These are phyloP conservation scores for Penicillium fuscoglaucum DNA, from an alignment of 2,329 filamentous ascomycete genomes.

Conservation along the genomic window DNA sequence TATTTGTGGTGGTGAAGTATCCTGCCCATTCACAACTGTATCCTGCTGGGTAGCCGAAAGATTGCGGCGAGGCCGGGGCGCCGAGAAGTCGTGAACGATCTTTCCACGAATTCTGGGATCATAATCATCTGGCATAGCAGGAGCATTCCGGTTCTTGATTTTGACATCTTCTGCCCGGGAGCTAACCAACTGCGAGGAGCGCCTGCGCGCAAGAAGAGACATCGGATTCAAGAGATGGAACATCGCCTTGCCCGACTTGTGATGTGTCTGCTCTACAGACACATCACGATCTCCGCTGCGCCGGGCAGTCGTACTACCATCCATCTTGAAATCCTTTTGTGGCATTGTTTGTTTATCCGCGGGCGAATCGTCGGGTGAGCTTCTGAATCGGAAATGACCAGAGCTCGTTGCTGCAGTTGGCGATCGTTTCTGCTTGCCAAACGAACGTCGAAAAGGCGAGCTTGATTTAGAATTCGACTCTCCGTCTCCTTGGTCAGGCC, in stretches of 20 bases:
- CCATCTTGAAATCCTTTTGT: conserved; percentile 30
- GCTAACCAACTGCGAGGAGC: conserved; percentile 54
- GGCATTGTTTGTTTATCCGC: conserved; percentile 24
- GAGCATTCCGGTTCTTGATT: conserved; percentile 51
- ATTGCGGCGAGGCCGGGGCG: conserved; percentile 53
- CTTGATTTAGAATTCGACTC: conserved; percentile 33
- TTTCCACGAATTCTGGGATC: conserved; percentile 64
- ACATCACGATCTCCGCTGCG: conserved; percentile 33
- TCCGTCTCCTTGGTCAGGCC: conserved; percentile 29
- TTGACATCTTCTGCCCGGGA: conserved; percentile 53
- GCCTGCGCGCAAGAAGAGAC: conserved; percentile 58
- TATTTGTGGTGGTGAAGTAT: conserved; percentile 16
- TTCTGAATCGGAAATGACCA: conserved; percentile 31
- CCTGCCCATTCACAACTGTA: conserved; percentile 17
- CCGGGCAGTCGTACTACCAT: conserved; percentile 21
- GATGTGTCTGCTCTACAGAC: conserved; percentile 28
- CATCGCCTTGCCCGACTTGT: conserved; percentile 50
- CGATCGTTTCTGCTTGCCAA: conserved; percentile 37
- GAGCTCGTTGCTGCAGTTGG: conserved; percentile 28
- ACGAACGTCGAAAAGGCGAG: conserved; percentile 39
- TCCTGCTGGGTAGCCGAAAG: conserved; percentile 27
- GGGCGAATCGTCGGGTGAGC: conserved; percentile 30
- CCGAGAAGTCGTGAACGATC: conserved; percentile 65
- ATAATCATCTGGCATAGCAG: conserved; percentile 60
- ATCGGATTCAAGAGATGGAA: conserved; percentile 62